Base-by-base conservation (phyloP, 2,329 filamentous ascomycete species). In the Monosporascus sp. region DNA sequence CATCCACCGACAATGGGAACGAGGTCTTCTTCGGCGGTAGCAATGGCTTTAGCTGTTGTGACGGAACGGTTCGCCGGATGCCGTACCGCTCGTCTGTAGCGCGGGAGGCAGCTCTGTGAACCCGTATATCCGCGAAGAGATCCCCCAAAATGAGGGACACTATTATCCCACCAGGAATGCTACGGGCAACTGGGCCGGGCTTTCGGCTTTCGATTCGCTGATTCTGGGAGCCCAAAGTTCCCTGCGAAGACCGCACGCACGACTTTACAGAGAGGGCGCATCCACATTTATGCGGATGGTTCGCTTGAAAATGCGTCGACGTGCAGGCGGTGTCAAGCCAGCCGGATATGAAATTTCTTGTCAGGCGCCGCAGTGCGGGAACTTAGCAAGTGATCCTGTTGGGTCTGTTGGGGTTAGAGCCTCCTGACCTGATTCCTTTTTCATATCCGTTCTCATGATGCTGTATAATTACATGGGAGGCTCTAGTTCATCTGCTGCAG, bases 81-180 rank as follows among this genome's bases (percentile, higher is more conserved):
- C 35, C 18, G 18, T 18, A 31, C 50, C 50, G 50, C 50, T 51
- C 28, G 41, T 45, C 28, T n/a, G 18, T 24, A 37, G 38, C 35
- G 40, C 20, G 31, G 43, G 50, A 14, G 50, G 26, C 43, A 38
- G 47, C 35, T 51, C 47, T 11, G 24, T 37, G 6, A 51, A 51
- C 31, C 41, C 28, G 9, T 31, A 44, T 2, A 38, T 18, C 14
- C 47, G 50, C 28, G 40, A 31, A 7, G 26, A 51, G 18, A 37
- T 51, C n/a, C 15, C 46, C 11, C 50, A 47, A 18, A 43, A 44
- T 6, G 50, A 18, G 7, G 50, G 50, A 5, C 45, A 37, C 9
- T 40, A 47, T 26, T 51, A 51, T 28, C 50, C 50, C 8, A 45
- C 47, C 5, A 20, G 50, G 28, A 51, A 40, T 11, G 50, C 47